A percentile compares a stretch with the other conserved stretches of the same genome.
phyloP scores from a whole-genome alignment of 2,329 filamentous ascomycete species.

The Endocalyx cinctus region DNA sequence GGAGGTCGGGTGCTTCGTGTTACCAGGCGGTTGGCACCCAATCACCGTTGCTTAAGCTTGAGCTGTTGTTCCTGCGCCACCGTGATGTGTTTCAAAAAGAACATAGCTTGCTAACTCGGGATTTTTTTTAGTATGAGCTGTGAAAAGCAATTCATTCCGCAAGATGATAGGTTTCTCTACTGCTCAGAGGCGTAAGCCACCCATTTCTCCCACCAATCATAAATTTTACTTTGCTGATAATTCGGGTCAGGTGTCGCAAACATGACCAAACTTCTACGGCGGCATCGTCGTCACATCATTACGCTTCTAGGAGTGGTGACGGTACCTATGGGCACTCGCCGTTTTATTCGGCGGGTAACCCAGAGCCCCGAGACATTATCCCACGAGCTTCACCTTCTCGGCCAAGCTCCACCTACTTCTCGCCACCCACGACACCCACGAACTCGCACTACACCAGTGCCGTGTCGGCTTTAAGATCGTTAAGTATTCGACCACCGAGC shows the following conservation, averaged over 20 bases:
- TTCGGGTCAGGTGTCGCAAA: slow-evolving; percentile 51
- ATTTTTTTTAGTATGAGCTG: slow-evolving; percentile 53
- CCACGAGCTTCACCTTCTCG: slow-evolving; percentile 60
- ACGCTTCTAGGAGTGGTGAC: slow-evolving; percentile 23
- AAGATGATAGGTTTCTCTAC: slow-evolving; percentile 54
- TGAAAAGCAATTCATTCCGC: slow-evolving; percentile 60
- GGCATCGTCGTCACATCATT: slow-evolving; percentile 21
- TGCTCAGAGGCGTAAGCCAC: slow-evolving; percentile 57
- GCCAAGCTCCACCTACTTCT: slow-evolving; percentile 50
- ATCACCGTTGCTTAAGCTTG: too few relatives aligned
- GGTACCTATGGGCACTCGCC: slow-evolving; percentile 34
- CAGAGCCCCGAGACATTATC: slow-evolving; percentile 58
- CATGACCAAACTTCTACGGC: slow-evolving; percentile 42
- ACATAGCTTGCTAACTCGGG: slow-evolving; percentile 22
- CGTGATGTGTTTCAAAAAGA: too few relatives aligned
- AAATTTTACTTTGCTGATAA: slow-evolving; percentile 19
- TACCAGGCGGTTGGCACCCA: too few relatives aligned
- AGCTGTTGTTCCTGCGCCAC: slow-evolving; percentile 33
- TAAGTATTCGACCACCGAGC: slow-evolving; percentile 50
- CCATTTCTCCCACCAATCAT: slow-evolving; percentile 11
- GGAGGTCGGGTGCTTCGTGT: too few relatives aligned
- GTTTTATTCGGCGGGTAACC: slow-evolving; percentile 39
- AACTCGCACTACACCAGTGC: slow-evolving; percentile 44
- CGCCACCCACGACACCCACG: slow-evolving; percentile 48
- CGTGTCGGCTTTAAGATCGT: slow-evolving; percentile 51